Evolutionary conservation across 208 protist genomes (phyloP).

Genomic region (Angomonas deanei): DNA sequence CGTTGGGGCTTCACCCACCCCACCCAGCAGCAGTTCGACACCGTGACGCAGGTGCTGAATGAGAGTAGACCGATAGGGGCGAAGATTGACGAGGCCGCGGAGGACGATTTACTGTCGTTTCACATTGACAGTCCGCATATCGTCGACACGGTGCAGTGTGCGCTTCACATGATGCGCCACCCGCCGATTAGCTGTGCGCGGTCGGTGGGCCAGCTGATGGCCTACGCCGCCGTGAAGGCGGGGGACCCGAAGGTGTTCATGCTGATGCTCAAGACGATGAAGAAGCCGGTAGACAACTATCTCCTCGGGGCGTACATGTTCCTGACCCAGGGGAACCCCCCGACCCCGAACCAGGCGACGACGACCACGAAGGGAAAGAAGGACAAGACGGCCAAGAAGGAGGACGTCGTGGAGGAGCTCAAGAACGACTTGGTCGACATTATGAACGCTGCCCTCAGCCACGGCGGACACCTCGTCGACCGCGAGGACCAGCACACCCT

Average conservation of each 20-base stretch:
- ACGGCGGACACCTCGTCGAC: conserved; percentile 82
- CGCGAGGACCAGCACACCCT: conserved; percentile 82
- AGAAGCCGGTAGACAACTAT: conserved; percentile 84
- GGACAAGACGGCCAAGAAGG: conserved; percentile 40
- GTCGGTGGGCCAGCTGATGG: conserved; percentile 75
- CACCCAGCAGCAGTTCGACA: conserved; percentile 74
- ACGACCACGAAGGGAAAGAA: conserved; percentile 22
- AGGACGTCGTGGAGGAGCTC: conserved; percentile 65
- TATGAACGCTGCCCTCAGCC: conserved; percentile 85
- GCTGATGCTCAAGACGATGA: conserved; percentile 88
- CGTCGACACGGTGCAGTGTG: conserved; percentile 85
- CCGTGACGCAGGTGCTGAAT: conserved; percentile 78
- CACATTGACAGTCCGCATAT: conserved; percentile 72
- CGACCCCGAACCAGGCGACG: conserved; percentile 9
- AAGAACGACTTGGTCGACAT: conserved; percentile 78
- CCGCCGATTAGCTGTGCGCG: conserved; percentile 56
- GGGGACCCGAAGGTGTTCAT: conserved; percentile 78
- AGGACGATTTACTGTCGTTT: conserved; percentile 66
- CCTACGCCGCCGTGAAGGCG: conserved; percentile 65
- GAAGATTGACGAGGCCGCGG: conserved; percentile 72
- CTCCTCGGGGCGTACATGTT: conserved; percentile 77
- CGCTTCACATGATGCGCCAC: conserved; percentile 82
- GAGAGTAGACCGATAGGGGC: conserved; percentile 72
- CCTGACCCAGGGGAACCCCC: conserved; percentile 54
- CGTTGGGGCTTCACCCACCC: conserved; percentile 86